Evolutionary conservation across 2,329 filamentous ascomycete genomes (phyloP).

Genomic region (Neopestalotiopsis rosae): DNA sequence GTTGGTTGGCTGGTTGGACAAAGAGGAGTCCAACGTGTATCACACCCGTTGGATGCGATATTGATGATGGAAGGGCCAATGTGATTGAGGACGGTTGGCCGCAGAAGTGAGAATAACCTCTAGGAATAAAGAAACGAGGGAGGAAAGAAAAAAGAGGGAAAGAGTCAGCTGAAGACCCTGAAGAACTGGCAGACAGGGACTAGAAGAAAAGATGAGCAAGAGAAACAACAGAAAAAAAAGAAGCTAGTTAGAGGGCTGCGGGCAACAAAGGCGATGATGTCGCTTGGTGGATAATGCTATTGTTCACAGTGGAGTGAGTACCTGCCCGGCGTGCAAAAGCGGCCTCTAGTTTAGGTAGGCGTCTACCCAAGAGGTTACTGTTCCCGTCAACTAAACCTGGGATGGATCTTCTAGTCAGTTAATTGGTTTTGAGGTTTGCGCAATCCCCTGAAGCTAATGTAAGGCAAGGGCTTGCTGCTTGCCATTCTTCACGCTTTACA

Average conservation of each 20-base stretch:
- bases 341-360: slow-evolving; percentile 4
- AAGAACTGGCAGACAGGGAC: not conserved
- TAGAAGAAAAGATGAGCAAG: not conserved
- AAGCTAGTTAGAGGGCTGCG: not conserved
- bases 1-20: not conserved
- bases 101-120: not conserved
- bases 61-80: not conserved
- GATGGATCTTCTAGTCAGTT: slow-evolving; percentile 11
- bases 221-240: not conserved
- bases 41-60: not conserved
- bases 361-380: not conserved
- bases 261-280: not conserved
- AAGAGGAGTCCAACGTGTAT: slow-evolving; percentile 1
- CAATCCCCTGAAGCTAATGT: slow-evolving; percentile 15
- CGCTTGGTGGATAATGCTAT: slow-evolving; percentile 9
- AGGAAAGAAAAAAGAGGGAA: not conserved
- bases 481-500: not conserved
- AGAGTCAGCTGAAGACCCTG: not conserved
- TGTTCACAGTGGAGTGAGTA: slow-evolving; percentile 6
- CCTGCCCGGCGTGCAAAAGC: slow-evolving; percentile 13
- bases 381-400: not conserved
- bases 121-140: not conserved
- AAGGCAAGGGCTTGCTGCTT: not conserved
- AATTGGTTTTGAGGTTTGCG: slow-evolving; percentile 6
- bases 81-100: not conserved